Conservation (phyloP, 169 alveolate species). For the Cryptosporidium sp. region DNA sequence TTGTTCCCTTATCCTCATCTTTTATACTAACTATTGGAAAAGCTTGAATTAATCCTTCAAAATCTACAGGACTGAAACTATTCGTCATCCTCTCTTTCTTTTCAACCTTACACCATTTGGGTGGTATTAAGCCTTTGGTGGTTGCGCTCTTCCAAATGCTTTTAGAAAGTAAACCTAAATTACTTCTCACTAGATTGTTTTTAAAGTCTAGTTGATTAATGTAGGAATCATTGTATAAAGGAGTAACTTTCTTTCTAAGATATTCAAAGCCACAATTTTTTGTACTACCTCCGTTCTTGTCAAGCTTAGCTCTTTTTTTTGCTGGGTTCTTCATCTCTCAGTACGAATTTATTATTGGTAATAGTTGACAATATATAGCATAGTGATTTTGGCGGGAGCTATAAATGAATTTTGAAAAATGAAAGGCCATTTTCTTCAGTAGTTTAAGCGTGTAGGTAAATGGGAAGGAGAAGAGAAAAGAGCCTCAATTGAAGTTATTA, state of each 20-base stretch:
- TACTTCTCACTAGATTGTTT: not conserved
- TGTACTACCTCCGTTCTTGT: not conserved
- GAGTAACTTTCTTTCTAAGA: slow-evolving; percentile 49
- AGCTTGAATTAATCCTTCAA: slow-evolving; percentile 5
- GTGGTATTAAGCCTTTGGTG: slow-evolving; percentile 25
- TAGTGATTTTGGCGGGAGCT: not conserved
- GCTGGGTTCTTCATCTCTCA: not conserved
- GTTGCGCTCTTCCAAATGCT: slow-evolving; percentile 20
- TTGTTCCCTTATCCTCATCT: not conserved
- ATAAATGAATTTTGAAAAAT: not conserved
- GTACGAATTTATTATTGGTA: not conserved
- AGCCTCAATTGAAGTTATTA: too few species aligned
- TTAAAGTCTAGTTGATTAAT: slow-evolving; percentile 32
- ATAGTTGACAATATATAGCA: not conserved
- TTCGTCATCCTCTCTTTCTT: not conserved
- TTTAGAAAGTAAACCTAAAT: not conserved
- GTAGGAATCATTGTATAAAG: slow-evolving; percentile 6
- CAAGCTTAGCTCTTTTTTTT: not conserved
- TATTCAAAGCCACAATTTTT: not conserved
- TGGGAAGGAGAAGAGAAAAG: too few species aligned
- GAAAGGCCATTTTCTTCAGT: not conserved
- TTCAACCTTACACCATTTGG: slow-evolving; percentile 31
- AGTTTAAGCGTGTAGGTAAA: too few species aligned
- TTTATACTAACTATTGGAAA: slow-evolving; percentile 8
- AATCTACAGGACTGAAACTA: not conserved